Percentiles rank a stretch among this genome's conserved stretches.
These are phyloP conservation scores for Phialocephala sp. DNA, from an alignment of 2,329 filamentous ascomycete species.

Conservation along the genomic window DNA sequence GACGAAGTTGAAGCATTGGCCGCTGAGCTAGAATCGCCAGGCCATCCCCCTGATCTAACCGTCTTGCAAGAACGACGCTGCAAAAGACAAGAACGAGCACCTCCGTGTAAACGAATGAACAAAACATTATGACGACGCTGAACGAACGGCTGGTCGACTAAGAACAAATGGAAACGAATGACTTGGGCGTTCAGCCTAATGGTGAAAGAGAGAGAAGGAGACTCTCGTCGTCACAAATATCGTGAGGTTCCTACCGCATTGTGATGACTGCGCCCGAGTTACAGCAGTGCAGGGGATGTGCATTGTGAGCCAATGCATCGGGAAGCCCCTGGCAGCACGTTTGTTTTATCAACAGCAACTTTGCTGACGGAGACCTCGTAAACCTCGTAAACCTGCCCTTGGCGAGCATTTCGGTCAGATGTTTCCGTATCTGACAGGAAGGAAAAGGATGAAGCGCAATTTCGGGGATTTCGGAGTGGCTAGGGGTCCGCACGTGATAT, in stretches of 20 bases:
- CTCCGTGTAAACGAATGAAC: neutral
- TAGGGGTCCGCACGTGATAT: too few relatives aligned
- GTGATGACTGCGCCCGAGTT: neutral
- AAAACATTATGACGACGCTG: neutral
- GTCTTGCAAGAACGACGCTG: neutral
- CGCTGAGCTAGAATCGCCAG: neutral
- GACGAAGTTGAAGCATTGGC: neutral
- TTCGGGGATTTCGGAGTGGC: too few relatives aligned
- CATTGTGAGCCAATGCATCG: neutral
- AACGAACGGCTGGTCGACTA: neutral
- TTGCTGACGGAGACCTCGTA: neutral
- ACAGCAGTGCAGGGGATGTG: neutral
- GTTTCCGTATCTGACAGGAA: neutral
- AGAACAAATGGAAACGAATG: neutral
- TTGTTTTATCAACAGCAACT: neutral
- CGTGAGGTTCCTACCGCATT: neutral
- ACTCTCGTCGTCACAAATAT: neutral
- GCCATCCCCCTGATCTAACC: neutral
- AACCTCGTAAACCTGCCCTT: too few relatives aligned
- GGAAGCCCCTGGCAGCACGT: neutral
- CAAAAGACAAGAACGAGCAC: slow-evolving; percentile 1
- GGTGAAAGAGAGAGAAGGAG: neutral
- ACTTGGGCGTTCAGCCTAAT: neutral
- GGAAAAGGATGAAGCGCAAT: neutral
- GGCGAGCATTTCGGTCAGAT: too few relatives aligned